Evolutionary conservation across 2,329 filamentous ascomycete genomes (phyloP).

Genomic region (Penicillium sclerotigenum): DNA sequence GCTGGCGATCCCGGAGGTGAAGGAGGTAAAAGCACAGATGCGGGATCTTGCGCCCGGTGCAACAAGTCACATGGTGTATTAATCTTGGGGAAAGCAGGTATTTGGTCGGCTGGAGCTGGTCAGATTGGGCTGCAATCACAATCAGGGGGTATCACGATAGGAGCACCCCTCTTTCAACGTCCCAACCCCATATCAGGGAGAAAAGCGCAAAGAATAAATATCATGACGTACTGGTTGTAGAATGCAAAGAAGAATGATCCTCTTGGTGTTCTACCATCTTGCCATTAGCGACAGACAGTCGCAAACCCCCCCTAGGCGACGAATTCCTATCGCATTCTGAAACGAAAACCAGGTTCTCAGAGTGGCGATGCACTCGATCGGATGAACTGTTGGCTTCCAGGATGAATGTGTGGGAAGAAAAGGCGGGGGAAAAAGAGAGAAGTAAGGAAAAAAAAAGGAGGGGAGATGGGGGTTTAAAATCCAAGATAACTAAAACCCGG

Average conservation of each 20-base stretch:
- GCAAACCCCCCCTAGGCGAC: constrained; percentile 37
- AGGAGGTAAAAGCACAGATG: constrained; percentile 25
- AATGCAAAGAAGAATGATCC: constrained; percentile 31
- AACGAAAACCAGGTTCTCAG: constrained; percentile 21
- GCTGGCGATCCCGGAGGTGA: constrained; percentile 12
- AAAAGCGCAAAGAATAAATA: constrained; percentile 7
- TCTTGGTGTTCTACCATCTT: constrained; percentile 43
- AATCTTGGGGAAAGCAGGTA: constrained; percentile 28
- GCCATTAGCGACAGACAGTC: constrained; percentile 35
- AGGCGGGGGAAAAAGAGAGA: constrained; percentile 1
- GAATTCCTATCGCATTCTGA: constrained; percentile 41
- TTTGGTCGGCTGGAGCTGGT: constrained; percentile 30
- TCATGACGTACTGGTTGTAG: constrained; percentile 37
- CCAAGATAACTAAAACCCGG: constrained; percentile 2
- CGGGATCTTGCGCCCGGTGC: constrained; percentile 24
- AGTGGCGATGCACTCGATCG: constrained; percentile 15
- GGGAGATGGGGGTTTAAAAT: constrained; percentile 4
- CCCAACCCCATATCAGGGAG: constrained; percentile 8
- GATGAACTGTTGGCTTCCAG: constrained; percentile 15
- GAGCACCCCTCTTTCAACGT: neutral
- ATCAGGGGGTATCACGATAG: constrained; percentile 7
- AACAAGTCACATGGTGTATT: constrained; percentile 36
- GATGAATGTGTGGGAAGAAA: constrained; percentile 11
- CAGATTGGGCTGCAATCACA: constrained; percentile 21
- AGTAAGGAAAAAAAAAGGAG: constrained; percentile 1